Evolutionary conservation across 345 rosid species (phyloP).

Genomic region (Hirschfeldia incana): DNA sequence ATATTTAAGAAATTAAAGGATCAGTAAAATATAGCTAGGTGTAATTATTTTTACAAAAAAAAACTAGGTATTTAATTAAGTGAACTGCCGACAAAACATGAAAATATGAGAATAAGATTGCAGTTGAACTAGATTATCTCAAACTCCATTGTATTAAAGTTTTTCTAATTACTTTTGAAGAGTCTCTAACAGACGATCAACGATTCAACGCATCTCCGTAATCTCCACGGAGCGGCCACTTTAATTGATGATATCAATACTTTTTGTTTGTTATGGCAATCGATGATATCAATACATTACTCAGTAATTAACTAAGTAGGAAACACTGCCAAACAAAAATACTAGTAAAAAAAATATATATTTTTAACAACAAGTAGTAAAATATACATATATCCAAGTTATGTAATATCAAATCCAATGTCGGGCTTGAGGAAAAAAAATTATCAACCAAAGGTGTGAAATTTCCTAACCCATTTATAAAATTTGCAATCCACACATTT

Average conservation of each 20-base stretch:
- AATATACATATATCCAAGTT: neutral
- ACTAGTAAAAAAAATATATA: neutral
- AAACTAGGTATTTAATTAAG: too few relatives aligned
- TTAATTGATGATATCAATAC: slow-evolving; percentile 12
- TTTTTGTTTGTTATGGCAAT: neutral
- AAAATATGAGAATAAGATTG: slow-evolving; percentile 14
- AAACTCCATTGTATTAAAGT: slow-evolving; percentile 2
- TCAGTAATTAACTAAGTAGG: neutral
- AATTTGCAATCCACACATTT: neutral
- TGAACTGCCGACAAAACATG: slow-evolving; percentile 28
- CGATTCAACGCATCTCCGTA: slow-evolving; percentile 15
- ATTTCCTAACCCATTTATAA: neutral
- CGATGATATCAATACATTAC: slow-evolving; percentile 2
- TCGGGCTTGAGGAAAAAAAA: neutral
- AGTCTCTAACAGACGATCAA: slow-evolving; percentile 13
- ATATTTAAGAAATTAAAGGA: neutral
- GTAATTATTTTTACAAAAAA: too few relatives aligned
- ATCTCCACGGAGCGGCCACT: slow-evolving; percentile 32
- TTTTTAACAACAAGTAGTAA: too few relatives aligned
- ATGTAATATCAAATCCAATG: neutral
- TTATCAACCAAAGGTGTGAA: neutral
- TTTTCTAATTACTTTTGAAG: neutral
- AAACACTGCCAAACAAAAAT: neutral
- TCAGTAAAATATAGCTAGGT: neutral
- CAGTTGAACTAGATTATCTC: slow-evolving; percentile 7